Evolutionary conservation across 345 rosid genomes (phyloP).

Genomic region (Pugionium dolabratum): DNA sequence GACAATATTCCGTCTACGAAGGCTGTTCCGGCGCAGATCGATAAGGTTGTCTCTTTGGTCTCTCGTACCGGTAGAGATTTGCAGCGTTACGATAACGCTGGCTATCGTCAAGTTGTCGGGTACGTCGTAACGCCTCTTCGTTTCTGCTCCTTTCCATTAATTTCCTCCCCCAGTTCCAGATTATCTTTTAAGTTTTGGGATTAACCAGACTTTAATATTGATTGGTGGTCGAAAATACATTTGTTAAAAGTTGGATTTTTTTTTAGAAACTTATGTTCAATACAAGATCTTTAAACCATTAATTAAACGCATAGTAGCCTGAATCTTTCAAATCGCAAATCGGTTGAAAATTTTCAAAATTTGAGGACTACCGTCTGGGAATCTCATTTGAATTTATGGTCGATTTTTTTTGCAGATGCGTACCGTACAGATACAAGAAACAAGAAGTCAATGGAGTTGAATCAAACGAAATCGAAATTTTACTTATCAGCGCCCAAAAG

Average conservation of each 20-base stretch:
- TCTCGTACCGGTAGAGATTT: conserved; percentile 68
- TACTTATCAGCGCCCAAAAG: conserved; percentile 55
- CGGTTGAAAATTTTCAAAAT: neutral
- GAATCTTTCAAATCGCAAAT: no score
- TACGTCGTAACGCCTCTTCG: conserved; percentile 22
- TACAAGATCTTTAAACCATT: neutral
- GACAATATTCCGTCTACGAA: conserved; percentile 43
- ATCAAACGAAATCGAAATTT: conserved; percentile 46
- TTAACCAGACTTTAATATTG: neutral
- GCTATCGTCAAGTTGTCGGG: conserved; percentile 80
- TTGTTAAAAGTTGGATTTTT: no score
- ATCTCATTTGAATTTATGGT: conserved; percentile 15
- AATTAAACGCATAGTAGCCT: neutral
- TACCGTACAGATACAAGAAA: conserved; percentile 60
- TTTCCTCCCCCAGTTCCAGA: conserved; percentile 6
- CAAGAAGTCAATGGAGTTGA: conserved; percentile 9
- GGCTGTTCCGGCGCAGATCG: conserved; percentile 47
- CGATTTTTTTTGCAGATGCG: conserved; percentile 46
- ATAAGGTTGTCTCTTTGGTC: conserved; percentile 51
- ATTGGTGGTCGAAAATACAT: neutral
- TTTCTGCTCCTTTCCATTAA: neutral
- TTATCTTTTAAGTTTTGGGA: neutral
- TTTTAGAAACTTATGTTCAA: neutral
- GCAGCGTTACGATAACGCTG: conserved; percentile 61
- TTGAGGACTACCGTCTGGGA: conserved; percentile 3